These are phyloP conservation scores for Candida tetrigidarum DNA, from an alignment of 1,139 yeast genomes.

Conservation along the genomic window DNA sequence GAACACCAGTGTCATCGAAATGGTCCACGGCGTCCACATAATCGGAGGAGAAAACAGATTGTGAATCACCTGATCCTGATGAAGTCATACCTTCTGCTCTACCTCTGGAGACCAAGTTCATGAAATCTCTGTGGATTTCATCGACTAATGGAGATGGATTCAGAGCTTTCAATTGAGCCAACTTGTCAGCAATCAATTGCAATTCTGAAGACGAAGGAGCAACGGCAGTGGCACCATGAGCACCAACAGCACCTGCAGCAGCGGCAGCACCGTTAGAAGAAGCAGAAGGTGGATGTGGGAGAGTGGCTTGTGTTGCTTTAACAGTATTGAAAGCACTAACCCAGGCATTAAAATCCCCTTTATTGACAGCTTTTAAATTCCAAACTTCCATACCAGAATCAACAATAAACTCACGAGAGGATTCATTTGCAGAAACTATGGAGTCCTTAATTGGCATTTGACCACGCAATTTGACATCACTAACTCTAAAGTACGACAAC, in stretches of 20 bases:
- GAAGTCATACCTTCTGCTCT: conserved; percentile 10
- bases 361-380: conserved; percentile 74
- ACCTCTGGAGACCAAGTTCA: conserved; percentile 12
- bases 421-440: conserved; percentile 77
- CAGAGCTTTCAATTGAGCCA: conserved; percentile 25
- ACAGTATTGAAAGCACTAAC: conserved; percentile 69
- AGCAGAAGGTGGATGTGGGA: conserved; percentile 7
- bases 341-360: conserved; percentile 79
- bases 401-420: conserved; percentile 70
- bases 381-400: conserved; percentile 98
- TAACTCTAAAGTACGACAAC: conserved; percentile 73
- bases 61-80: conserved; percentile 23
- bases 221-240: conserved; percentile 8
- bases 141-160: conserved; percentile 16
- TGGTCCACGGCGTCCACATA: conserved; percentile 72
- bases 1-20: conserved; percentile 46
- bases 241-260: conserved; percentile 3
- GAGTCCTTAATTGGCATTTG: conserved; percentile 88
- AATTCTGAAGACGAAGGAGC: conserved; percentile 15
- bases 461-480: conserved; percentile 80
- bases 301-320: conserved; percentile 25
- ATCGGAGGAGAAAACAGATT: conserved; percentile 43
- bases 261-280: not conserved
- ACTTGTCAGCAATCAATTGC: conserved; percentile 24
- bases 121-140: conserved; percentile 18